Evolutionary conservation across 345 rosid genomes (phyloP).

Genomic region (Xanthoceras sorbifolium): DNA sequence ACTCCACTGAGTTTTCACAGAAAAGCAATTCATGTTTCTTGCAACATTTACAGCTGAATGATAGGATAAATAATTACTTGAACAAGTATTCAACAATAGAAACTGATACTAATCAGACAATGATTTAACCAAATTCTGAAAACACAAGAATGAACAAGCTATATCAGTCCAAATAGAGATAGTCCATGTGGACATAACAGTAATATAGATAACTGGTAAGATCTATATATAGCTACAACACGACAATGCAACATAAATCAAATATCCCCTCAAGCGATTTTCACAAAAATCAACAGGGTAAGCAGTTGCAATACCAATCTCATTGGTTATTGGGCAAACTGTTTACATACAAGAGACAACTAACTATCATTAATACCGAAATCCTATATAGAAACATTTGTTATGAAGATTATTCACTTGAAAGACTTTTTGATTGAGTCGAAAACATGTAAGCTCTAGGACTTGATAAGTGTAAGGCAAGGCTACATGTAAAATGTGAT

Average conservation of each 20-base stretch:
- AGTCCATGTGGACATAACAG: not conserved
- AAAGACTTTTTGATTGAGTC: not conserved
- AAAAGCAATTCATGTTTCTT: not conserved
- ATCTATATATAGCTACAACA: not conserved
- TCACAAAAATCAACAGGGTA: not conserved
- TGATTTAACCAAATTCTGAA: not conserved
- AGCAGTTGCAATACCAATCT: not conserved
- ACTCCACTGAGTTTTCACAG: not conserved
- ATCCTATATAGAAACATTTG: not conserved
- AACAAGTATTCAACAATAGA: too few relatives aligned
- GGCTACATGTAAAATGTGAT: not conserved
- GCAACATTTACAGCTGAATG: not conserved
- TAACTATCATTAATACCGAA: not conserved
- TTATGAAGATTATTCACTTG: not conserved
- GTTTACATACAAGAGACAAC: not conserved
- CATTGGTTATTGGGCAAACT: not conserved
- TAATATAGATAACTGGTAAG: not conserved
- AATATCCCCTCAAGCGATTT: not conserved
- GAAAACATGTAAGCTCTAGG: not conserved
- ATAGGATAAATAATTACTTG: not conserved
- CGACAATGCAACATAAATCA: not conserved
- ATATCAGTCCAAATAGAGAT: not conserved
- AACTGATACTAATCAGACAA: not conserved
- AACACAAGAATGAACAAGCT: not conserved
- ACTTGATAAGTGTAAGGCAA: not conserved